A percentile compares a stretch with the other conserved stretches of the same genome.
Evolutionary conservation across 192 early-diverging fungal genomes (phyloP).

Genomic region (Coemansia sp.): DNA sequence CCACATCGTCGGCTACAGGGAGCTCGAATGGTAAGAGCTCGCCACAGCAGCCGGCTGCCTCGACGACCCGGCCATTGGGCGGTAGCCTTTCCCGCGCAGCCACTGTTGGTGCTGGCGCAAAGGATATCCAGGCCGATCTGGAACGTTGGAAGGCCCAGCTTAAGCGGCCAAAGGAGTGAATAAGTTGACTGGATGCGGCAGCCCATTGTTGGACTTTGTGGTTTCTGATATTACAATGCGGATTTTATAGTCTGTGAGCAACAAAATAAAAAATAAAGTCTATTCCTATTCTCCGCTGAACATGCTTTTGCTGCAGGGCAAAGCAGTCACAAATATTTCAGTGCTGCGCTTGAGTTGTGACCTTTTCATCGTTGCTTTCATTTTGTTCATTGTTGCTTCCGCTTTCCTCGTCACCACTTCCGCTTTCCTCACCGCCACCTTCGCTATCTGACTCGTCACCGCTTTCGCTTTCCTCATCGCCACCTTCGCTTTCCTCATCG

Average conservation of each 20-base stretch:
- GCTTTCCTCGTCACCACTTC: too few relatives aligned
- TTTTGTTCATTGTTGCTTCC: too few relatives aligned
- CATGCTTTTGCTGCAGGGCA: too few relatives aligned
- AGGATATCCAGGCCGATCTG: conserved; percentile 45
- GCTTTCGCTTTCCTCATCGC: too few relatives aligned
- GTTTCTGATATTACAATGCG: background rate
- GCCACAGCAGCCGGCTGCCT: conserved; percentile 25
- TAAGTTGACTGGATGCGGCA: too few relatives aligned
- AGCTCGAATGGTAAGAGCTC: conserved; percentile 35
- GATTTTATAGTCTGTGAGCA: background rate
- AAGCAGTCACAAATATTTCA: background rate
- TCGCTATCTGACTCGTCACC: too few relatives aligned
- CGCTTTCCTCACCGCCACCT: too few relatives aligned
- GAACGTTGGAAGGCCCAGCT: conserved; percentile 47
- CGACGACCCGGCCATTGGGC: conserved; percentile 15
- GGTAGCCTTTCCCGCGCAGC: conserved; percentile 18
- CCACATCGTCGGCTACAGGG: conserved; percentile 12
- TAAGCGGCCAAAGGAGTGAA: conserved; percentile 35
- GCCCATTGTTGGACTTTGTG: background rate
- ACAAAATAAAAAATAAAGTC: background rate
- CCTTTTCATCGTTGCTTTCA: background rate
- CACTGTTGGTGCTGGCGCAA: conserved; percentile 6
- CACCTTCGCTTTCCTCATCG: too few relatives aligned
- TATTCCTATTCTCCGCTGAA: too few relatives aligned
- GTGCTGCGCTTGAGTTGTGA: background rate